Base-by-base conservation (phyloP, 495 filamentous ascomycete species). In the Tricharina praecox region DNA sequence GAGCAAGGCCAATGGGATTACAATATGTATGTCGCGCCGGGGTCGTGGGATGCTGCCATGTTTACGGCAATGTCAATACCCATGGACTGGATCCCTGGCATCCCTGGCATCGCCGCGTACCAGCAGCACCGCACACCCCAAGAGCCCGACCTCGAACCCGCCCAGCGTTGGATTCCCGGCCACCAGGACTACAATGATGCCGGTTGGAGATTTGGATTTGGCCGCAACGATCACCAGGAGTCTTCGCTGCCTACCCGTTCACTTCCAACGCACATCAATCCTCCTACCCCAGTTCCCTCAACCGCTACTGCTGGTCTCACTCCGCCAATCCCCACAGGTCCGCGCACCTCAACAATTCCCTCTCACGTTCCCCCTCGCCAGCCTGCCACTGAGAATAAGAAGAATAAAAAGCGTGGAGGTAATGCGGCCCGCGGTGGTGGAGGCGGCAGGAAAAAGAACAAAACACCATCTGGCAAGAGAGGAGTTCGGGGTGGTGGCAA, bases 141-240 rank as follows among this genome's bases (percentile, higher is more conserved):
- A n/a, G n/a, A n/a, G n/a, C n/a, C n/a, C n/a, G 45, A 40, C 11
- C n/a, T 23, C 1, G 55, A 42, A 26, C 50, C 30, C 2, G 54
- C 54, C 9, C 57, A 53, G 46, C 50, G 56, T 24, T 58, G 55
- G 55, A 56, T 58, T 23, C 55, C 55, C 10, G 55, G 55, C 4
- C 55, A 58, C 20, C 49, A 47, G 43, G 55, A 58, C 45, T 58
- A 58, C 41, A 40, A 50, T n/a, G 55, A 49, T 26, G 55, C 55
- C 20, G 55, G 55, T 18, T 58, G 55, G 55, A 58, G 53, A 38
- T 58, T 49, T 28, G 55, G 55, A 28, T 58, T 58, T 35, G 37
- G 11, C n/a, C 37, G 10, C 2, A n/a, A 40, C 10, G 37, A 40
- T 40, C 37, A 40, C 18, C 15, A 40, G 37, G 37, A 18, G 18